These are phyloP conservation scores for Botrytis byssoidea DNA, from an alignment of 2,329 filamentous ascomycete species.

Conservation along the genomic window DNA sequence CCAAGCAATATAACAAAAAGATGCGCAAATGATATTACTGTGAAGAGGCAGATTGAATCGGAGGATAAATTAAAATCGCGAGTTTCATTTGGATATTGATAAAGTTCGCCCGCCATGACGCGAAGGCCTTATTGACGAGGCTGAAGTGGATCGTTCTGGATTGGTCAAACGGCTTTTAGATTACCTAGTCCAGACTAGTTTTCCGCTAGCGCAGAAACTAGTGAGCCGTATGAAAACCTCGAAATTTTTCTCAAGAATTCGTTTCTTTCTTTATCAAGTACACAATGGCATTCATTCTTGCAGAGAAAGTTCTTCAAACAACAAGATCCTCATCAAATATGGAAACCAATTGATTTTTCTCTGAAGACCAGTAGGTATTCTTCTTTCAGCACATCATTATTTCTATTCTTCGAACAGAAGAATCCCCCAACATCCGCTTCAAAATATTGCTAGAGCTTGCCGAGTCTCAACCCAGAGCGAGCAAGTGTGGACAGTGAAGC, in stretches of 20 bases:
- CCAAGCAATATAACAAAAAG: not conserved
- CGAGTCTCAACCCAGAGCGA: slow-evolving; percentile 50
- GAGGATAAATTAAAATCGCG: too few relatives aligned
- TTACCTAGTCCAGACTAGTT: too few relatives aligned
- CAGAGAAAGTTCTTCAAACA: not conserved
- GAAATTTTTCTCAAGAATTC: not conserved
- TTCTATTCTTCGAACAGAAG: not conserved
- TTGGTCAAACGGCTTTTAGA: not conserved
- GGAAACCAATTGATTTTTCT: not conserved
- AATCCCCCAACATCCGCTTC: slow-evolving; percentile 30
- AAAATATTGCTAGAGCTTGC: slow-evolving; percentile 54
- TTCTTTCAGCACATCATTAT: not conserved
- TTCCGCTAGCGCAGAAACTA: not conserved
- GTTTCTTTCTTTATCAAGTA: not conserved
- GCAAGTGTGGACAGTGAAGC: slow-evolving; percentile 59
- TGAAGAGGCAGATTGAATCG: not conserved
- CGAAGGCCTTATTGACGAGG: slow-evolving; percentile 12
- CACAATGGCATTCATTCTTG: not conserved
- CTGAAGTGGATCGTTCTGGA: not conserved
- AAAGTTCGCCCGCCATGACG: slow-evolving; percentile 9
- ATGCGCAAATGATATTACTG: not conserved
- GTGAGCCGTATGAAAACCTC: slow-evolving; percentile 1
- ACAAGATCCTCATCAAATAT: not conserved
- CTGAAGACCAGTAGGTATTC: not conserved
- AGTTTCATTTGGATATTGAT: not conserved